Conservation (phyloP, 2,329 filamentous ascomycete genomes). For the Talaromyces sp. region DNA sequence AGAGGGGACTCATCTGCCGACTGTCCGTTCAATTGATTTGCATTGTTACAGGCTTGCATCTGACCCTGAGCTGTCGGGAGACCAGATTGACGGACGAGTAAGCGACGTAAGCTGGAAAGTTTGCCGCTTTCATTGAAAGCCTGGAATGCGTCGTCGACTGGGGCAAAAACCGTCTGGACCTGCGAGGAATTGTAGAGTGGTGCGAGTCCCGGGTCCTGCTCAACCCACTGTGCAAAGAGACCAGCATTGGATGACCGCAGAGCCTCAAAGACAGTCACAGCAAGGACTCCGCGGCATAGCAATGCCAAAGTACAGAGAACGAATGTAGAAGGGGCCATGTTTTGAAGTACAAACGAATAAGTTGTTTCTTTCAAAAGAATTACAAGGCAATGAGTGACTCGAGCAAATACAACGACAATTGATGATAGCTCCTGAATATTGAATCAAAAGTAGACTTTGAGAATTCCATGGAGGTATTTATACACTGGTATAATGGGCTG, state of each 20-base stretch:
- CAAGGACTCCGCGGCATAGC: background rate
- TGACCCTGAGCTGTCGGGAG: background rate
- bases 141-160: background rate
- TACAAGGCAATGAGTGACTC: background rate
- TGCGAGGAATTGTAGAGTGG: conserved; percentile 6
- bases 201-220: conserved; percentile 1
- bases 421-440: background rate
- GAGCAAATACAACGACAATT: background rate
- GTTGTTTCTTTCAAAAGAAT: background rate
- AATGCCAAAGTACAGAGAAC: background rate
- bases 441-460: background rate
- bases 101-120: conserved; percentile 1
- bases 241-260: background rate
- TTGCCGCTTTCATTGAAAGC: conserved; percentile 8
- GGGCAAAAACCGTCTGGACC: conserved; percentile 9
- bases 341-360: background rate
- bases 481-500: background rate
- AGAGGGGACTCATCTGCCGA: background rate
- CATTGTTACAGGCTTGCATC: background rate
- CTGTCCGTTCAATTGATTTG: background rate
- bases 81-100: background rate
- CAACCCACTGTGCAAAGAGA: conserved; percentile 8
- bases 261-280: conserved; percentile 4
- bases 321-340: background rate
- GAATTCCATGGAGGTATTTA: background rate